phyloP scores from a whole-genome alignment of 176 grass and related monocot genomes.

The Triticum urartu region DNA sequence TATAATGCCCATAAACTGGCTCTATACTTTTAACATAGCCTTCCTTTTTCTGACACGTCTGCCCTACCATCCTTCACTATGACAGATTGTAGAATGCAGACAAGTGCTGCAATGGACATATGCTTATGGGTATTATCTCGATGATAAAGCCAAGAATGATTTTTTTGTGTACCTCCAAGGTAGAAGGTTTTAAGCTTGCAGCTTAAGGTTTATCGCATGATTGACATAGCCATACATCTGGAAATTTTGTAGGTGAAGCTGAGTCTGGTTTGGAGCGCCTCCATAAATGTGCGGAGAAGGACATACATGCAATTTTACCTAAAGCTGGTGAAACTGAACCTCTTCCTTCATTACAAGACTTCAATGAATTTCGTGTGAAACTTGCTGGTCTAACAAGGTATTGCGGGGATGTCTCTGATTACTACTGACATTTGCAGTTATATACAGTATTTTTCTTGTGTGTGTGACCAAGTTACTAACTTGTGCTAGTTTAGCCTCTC shows the following conservation, averaged over 20 bases:
- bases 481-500: neutral
- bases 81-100: conserved; percentile 91
- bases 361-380: conserved; percentile 66
- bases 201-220: conserved; percentile 2
- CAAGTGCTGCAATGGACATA: conserved; percentile 96
- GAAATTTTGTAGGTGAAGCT: conserved; percentile 65
- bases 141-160: conserved; percentile 68
- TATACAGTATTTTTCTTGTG: neutral
- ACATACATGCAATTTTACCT: conserved; percentile 54
- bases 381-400: conserved; percentile 87
- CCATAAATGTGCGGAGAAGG: conserved; percentile 94
- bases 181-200: conserved; percentile 18
- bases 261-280: conserved; percentile 94
- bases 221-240: conserved; percentile 8
- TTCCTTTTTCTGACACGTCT: conserved; percentile 6
- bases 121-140: conserved; percentile 89
- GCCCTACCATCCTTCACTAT: neutral
- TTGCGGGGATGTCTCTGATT: neutral
- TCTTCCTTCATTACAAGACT: conserved; percentile 35
- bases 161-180: conserved; percentile 99
- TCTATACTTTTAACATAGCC: neutral
- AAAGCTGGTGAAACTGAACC: conserved; percentile 26
- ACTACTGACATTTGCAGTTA: neutral
- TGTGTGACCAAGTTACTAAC: neutral
- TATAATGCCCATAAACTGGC: neutral